These are phyloP conservation scores for Cystofilobasidium capitatum DNA, from an alignment of 768 basidiomycete genomes.

Conservation along the genomic window DNA sequence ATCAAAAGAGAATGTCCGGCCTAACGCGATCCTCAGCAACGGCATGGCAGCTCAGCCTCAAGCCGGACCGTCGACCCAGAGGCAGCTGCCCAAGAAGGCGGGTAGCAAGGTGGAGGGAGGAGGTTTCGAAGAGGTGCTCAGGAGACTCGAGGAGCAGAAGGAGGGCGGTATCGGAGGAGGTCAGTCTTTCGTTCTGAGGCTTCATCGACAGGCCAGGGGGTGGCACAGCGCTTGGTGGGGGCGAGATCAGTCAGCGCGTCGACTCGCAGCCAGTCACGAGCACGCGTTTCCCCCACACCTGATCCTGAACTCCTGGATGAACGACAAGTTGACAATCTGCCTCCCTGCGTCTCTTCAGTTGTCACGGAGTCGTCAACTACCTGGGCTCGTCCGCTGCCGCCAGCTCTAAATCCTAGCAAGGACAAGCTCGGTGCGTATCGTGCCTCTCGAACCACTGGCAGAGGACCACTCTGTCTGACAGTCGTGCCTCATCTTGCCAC, in stretches of 20 bases:
- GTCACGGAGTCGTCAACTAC: conserved; percentile 28
- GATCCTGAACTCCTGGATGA: background rate
- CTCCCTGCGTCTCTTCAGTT: background rate
- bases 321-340: background rate
- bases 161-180: conserved; percentile 29
- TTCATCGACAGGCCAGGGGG: background rate
- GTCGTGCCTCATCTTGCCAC: background rate
- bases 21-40: background rate
- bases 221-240: background rate
- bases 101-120: conserved; percentile 29
- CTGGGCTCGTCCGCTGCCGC: conserved; percentile 42
- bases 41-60: background rate
- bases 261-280: conserved; percentile 25
- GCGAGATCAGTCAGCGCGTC: conserved; percentile 21
- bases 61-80: background rate
- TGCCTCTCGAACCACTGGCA: background rate
- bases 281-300: background rate
- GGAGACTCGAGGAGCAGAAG: conserved; percentile 36
- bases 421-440: conserved; percentile 57
- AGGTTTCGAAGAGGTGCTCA: conserved; percentile 35
- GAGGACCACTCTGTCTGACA: conserved; percentile 4
- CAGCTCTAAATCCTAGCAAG: conserved; percentile 49
- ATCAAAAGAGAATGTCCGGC: background rate
- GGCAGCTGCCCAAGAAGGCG: background rate
- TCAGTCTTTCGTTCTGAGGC: background rate